Base-by-base conservation (phyloP, 208 protist genomes). In the Herpetomonas tarakana region DNA sequence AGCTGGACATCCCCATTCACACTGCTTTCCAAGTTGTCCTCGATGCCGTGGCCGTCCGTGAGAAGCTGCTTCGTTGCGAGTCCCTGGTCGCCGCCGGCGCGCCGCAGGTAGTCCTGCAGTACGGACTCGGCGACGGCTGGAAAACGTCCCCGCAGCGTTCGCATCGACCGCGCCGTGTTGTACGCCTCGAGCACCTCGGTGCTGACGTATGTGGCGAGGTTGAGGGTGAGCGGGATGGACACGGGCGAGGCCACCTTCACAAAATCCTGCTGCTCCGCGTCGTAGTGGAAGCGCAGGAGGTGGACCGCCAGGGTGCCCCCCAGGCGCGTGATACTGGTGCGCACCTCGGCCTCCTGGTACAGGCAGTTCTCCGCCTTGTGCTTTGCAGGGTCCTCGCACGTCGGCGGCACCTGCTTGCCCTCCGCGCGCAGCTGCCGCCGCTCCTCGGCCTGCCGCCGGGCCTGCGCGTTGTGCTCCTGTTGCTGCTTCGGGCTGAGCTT, bases 261-360 rank as follows among this genome's bases (percentile, higher is more conserved):
- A 50, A 91, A 89, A 52, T 78, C 68, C 30, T 77, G 66, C 12
- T 52, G 52, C 7, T 61, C 55, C 1, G 64, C 27, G 30, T 90
- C 72, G 61, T 74, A 91, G 35, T 91, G 83, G 65, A 95, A 95
- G 47, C 88, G 84, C 29, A 95, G 70, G 18, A 95, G 61, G 58
- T 95, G 85, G 12, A 95, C 41, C 18, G 77, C 88, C 4, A 95
- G 54, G 45, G 76, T 86, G 14, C 76, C 85, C 35, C 85, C 85
- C 6, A 95, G 64, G 4, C 65, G 65, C 11, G 78, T 81, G 19
- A 95, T 76, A 29, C 47, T 74, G 2, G 75, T 86, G 55, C 59
- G 52, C 31, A 92, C 81, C 46, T 75, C 67, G 1, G 88, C 88
- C 31, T 92, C 83, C n/a, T 65, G 62, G 53, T 95, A 95, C 9